phyloP scores from a whole-genome alignment of 2,329 filamentous ascomycete species.

The Phaeoacremonium minimum region DNA sequence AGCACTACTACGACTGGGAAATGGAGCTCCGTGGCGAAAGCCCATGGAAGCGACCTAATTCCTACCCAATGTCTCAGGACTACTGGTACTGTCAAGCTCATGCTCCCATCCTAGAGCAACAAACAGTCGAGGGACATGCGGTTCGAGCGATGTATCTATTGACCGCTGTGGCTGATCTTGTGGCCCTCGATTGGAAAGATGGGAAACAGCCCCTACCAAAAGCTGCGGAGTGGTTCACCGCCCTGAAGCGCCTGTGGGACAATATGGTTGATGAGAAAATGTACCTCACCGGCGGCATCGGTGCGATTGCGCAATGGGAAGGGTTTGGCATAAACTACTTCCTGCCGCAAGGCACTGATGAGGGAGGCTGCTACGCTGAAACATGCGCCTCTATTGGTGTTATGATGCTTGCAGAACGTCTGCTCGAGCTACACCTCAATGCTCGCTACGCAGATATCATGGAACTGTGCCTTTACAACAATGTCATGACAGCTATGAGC shows the following conservation, averaged over 20 bases:
- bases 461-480: constrained; percentile 58
- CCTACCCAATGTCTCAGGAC: constrained; percentile 34
- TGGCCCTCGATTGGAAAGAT: constrained; percentile 30
- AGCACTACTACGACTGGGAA: constrained; percentile 52
- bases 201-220: constrained; percentile 15
- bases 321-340: constrained; percentile 58
- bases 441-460: constrained; percentile 52
- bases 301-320: constrained; percentile 53
- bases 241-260: constrained; percentile 47
- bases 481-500: constrained; percentile 53
- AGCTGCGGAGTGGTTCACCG: constrained; percentile 23
- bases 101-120: constrained; percentile 46
- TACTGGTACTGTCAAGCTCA: constrained; percentile 55
- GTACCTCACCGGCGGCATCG: constrained; percentile 59
- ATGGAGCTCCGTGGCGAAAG: constrained; percentile 43
- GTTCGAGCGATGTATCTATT: constrained; percentile 59
- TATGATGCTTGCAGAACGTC: constrained; percentile 55
- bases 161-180: constrained; percentile 52
- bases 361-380: constrained; percentile 59
- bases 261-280: constrained; percentile 60
- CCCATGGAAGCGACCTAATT: constrained; percentile 38
- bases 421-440: constrained; percentile 50
- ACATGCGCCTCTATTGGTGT: constrained; percentile 57
- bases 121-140: constrained; percentile 52
- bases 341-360: constrained; percentile 53